phyloP scores from a whole-genome alignment of 345 rosid genomes.

The Populus pruinosa region DNA sequence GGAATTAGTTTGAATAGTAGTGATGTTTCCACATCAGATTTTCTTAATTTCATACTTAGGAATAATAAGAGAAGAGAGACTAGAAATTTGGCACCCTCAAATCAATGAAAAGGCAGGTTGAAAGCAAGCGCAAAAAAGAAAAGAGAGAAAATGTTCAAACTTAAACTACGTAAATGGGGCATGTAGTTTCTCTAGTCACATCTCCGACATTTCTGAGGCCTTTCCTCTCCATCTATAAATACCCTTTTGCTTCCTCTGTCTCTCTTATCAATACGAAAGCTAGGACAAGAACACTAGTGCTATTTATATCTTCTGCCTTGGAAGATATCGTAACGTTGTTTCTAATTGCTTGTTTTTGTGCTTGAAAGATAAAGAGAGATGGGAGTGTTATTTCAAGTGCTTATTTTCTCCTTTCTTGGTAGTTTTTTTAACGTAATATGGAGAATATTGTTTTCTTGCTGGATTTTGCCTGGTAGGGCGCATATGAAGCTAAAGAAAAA shows the following conservation, averaged over 20 bases:
- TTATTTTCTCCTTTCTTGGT: conserved; percentile 4
- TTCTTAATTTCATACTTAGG: neutral
- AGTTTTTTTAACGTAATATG: conserved; percentile 31
- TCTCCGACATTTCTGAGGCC: conserved; percentile 20
- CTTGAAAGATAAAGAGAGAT: neutral
- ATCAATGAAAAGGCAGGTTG: neutral
- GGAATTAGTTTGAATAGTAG: neutral
- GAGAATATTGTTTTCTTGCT: conserved; percentile 48
- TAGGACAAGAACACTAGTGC: neutral
- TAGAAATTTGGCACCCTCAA: neutral
- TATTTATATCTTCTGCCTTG: neutral
- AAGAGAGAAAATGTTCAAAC: conserved; percentile 1
- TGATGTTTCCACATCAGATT: neutral
- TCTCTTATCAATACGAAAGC: neutral
- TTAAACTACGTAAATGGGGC: neutral
- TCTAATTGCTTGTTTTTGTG: neutral
- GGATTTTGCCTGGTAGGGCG: conserved; percentile 56
- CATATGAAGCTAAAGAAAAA: conserved; percentile 49
- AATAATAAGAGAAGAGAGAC: neutral
- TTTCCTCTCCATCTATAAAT: conserved; percentile 33
- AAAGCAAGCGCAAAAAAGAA: too few species aligned
- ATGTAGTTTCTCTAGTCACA: conserved; percentile 8
- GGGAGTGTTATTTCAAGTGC: conserved; percentile 6
- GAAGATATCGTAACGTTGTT: neutral
- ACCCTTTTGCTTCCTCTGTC: conserved; percentile 14